Base-by-base conservation (phyloP, 176 grass and related monocot genomes). In the Miscanthus lutarioriparius region DNA sequence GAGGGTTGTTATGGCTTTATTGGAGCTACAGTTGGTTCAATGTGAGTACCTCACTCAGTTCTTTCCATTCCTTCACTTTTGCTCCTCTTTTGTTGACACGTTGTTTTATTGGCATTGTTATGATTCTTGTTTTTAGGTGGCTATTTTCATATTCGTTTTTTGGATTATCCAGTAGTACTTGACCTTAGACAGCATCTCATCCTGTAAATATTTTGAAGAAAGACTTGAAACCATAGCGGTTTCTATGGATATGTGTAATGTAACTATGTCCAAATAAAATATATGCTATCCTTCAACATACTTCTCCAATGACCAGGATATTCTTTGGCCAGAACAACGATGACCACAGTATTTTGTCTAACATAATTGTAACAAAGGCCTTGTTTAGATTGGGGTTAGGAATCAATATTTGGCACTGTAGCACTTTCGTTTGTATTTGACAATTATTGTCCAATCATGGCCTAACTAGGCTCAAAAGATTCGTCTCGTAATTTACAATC, bases 1-100 rank as follows among this genome's bases (percentile, higher is more conserved):
- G 89, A 91, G 70, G 96, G 96, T 4, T 80, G 94, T 81, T 89
- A 85, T 44, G 96, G 93, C 10, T 99, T 99, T 77, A 74, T 92
- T 66, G 96, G 96, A 89, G 85, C 91, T 78, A 92, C 87, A 89
- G 87, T 95, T 51, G 91, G 90, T 64, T 90, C 87, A 22, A 92
- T 90, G 93, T 95, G 85, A 51, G 90, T 83, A 66, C 17, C 35
- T 39, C 63, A 22, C 73, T 87, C 78, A 19, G 70, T 76, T 40
- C 13, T 64, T 39, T 78, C 36, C 51, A 33, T 85, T 56, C 39
- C 25, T 82, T 20, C 6, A 67, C 26, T n/a, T 72, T 49, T 63
- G 43, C 67, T 30, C 45, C 1, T 70, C 61, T 69, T 67, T 38
- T 67, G 17, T 54, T 78, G 8, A 38, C 56, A 23, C 3, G 20